Base-by-base conservation (phyloP, 768 basidiomycete genomes). In the Suillus fuscotomentosus region DNA sequence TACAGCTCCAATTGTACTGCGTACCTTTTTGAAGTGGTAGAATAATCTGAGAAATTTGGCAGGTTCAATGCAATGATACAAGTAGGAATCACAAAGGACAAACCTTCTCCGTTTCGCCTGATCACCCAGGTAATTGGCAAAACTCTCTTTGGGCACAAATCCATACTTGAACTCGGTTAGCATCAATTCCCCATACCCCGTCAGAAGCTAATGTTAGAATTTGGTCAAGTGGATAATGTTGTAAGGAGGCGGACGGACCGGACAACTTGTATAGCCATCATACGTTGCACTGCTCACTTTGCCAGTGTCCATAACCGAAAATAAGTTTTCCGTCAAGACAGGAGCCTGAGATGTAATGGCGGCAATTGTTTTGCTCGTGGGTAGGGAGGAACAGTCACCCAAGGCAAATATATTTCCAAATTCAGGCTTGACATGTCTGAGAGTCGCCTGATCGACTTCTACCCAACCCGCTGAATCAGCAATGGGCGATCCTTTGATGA, bases 101-200 rank as follows among this genome's bases (percentile, higher is more conserved):
- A 66, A 91, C 93, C 89, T 83, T 70, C 89, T 84, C 43, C 89
- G 89, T 65, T 84, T 86, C n/a, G 80, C 75, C 77, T 97, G 95
- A 73, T 97, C 88, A 38, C 85, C 85, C 24, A 94, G 77, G 69
- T 84, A 78, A 3, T 76, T 71, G 17, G 83, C 77, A 71, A 99
- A 99, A 0, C 92, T 85, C 78, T 99, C 97, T 69, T 94, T 89
- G 1, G 95, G 92, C 72, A 89, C 85, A 1, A 89, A 78, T 17
- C 93, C 95, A 75, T 98, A 99, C 75, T 92, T 93, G 83, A 98
- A 98, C 76, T 98, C 96, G 31, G 92, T 90, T 61, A 98, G 82
- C 86, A 98, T 84, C 48, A 92, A 76, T 76, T 91, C 82, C 20
- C 90, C 91, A 69, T 94, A 92, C 39, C 90, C 91, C 51, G 91